Evolutionary conservation across 495 filamentous ascomycete species (phyloP).

Genomic region (Podospora tetraspora): DNA sequence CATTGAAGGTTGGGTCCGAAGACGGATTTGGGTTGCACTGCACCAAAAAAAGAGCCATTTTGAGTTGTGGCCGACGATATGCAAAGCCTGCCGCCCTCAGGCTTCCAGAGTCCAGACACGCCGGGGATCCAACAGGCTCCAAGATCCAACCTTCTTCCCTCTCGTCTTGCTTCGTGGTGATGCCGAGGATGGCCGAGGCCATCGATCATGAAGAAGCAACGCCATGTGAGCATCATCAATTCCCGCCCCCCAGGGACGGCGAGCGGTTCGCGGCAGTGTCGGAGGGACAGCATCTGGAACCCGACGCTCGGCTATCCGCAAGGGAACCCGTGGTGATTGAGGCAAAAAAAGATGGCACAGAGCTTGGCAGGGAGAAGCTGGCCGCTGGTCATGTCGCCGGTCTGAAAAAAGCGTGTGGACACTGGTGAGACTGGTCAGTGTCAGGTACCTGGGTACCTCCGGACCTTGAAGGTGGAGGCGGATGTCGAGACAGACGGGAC

Average conservation of each 20-base stretch:
- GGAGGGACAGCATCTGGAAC: slow-evolving; percentile 10
- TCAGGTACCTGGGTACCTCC: slow-evolving; percentile 15
- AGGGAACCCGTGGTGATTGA: slow-evolving; percentile 11
- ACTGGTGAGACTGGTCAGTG: neutral
- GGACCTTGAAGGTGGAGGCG: slow-evolving; percentile 7
- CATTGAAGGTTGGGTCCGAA: slow-evolving; percentile 8
- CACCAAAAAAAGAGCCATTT: neutral
- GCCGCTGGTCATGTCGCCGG: neutral
- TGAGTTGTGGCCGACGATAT: neutral
- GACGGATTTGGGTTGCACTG: slow-evolving; percentile 9
- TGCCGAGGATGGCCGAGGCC: neutral
- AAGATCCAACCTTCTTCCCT: neutral
- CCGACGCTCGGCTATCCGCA: slow-evolving; percentile 15
- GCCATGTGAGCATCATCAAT: neutral
- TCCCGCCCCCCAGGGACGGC: neutral
- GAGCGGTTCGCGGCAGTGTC: slow-evolving; percentile 3
- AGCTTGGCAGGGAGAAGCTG: slow-evolving; percentile 6
- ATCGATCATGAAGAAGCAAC: neutral
- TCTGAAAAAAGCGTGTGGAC: slow-evolving; percentile 18
- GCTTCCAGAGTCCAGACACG: neutral
- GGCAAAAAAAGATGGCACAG: slow-evolving; percentile 5
- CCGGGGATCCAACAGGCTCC: neutral
- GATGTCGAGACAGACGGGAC: slow-evolving; percentile 12
- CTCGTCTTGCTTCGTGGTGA: neutral
- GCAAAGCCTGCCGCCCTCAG: neutral